Percentiles rank a stretch among this genome's conserved stretches.
phyloP scores from a whole-genome alignment of 345 rosid genomes.

The Hirschfeldia incana region DNA sequence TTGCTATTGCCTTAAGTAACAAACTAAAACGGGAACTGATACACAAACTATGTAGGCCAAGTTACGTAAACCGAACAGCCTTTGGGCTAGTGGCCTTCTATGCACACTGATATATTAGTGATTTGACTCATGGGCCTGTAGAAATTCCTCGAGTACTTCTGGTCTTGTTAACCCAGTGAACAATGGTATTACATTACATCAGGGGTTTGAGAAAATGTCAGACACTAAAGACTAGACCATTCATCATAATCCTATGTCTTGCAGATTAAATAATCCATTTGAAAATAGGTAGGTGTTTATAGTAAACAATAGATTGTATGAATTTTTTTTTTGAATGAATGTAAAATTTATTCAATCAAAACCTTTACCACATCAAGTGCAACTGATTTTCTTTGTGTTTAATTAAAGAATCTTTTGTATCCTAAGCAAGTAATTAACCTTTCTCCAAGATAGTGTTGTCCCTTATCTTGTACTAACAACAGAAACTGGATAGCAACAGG shows the following conservation, averaged over 20 bases:
- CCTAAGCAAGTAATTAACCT: too few species aligned
- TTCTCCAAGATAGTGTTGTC: too few species aligned
- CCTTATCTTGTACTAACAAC: too few species aligned
- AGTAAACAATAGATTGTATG: neutral
- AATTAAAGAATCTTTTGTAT: too few species aligned
- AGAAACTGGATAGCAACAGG: too few species aligned
- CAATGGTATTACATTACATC: neutral
- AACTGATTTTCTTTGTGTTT: too few species aligned
- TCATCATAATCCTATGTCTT: neutral
- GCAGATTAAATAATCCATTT: neutral
- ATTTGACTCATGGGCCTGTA: neutral
- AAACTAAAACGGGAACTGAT: slow-evolving; percentile 4
- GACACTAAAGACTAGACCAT: neutral
- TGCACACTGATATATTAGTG: neutral
- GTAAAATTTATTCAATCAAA: too few species aligned
- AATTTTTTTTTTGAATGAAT: too few species aligned
- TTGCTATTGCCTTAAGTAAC: neutral
- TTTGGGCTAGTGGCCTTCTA: neutral
- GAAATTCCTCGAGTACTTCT: neutral
- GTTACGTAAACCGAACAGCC: neutral
- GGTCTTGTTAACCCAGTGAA: neutral
- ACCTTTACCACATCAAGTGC: too few species aligned
- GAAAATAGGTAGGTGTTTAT: neutral
- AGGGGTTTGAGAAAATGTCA: neutral
- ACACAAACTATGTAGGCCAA: neutral